Evolutionary conservation across 2,329 filamentous ascomycete genomes (phyloP).

Genomic region (Anisogramma anomala): DNA sequence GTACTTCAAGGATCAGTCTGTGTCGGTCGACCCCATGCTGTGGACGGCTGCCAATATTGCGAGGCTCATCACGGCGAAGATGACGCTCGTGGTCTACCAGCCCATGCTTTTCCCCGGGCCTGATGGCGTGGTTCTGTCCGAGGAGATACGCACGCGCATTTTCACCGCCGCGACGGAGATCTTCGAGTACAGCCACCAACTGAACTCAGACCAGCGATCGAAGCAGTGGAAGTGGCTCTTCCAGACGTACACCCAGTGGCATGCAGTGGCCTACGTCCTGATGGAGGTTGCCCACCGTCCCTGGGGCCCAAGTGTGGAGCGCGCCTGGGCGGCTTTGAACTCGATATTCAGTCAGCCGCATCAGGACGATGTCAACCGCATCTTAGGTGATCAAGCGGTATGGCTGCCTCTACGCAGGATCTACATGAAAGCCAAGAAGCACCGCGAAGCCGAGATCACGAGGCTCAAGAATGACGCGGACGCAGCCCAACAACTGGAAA

Average conservation of each 20-base stretch:
- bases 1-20: constrained; percentile 40
- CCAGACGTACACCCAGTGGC: constrained; percentile 48
- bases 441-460: constrained; percentile 39
- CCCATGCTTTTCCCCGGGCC: constrained; percentile 34
- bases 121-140: constrained; percentile 23
- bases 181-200: constrained; percentile 42
- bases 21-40: constrained; percentile 32
- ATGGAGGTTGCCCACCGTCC: constrained; percentile 36
- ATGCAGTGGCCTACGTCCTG: constrained; percentile 44
- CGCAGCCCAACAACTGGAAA: constrained; percentile 38
- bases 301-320: constrained; percentile 25
- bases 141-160: constrained; percentile 25
- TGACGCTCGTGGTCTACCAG: constrained; percentile 43
- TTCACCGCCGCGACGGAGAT: constrained; percentile 42
- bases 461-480: constrained; percentile 37
- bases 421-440: constrained; percentile 38
- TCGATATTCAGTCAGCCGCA: constrained; percentile 22
- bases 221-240: constrained; percentile 47
- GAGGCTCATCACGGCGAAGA: constrained; percentile 41
- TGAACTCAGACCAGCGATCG: constrained; percentile 38
- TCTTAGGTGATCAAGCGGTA: constrained; percentile 35
- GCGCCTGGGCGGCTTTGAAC: constrained; percentile 21
- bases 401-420: constrained; percentile 44
- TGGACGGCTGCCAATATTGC: constrained; percentile 39
- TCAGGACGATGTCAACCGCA: constrained; percentile 32